Base-by-base conservation (phyloP, 1,284 basidiomycete genomes). In the Rhodotorula sp. region DNA sequence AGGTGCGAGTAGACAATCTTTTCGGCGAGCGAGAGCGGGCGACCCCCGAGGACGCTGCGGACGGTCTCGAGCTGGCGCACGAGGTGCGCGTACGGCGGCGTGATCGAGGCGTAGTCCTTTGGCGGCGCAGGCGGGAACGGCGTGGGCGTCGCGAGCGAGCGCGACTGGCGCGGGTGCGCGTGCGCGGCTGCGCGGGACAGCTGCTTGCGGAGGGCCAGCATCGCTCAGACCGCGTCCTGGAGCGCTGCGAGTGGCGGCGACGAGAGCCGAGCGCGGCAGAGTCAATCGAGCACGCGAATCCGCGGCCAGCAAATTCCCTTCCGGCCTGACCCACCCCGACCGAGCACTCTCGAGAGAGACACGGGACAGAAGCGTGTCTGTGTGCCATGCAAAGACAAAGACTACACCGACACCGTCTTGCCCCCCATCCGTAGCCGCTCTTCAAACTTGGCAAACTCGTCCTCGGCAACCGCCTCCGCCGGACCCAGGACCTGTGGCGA, bases 1-100 rank as follows among this genome's bases (percentile, higher is more conserved):
- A 99, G 84, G 83, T 99, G 97, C 78, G 93, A 90, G 83, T 97
- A 99, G 58, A 99, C 86, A 62, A 99, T 97, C 86, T 99, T 99
- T 84, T 99, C 97, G 42, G 96, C 91, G 23, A 99, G 86, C 1
- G 95, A 95, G 70, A 99, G 84, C 25, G 91, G 91, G 67, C 88
- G 84, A 74, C 84, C 82, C 72, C 86, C 85, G 77, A 98, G 85
- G 63, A 91, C 83, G 63, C 85, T 81, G 68, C 91, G 88, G 66
- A 95, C 92, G 65, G 83, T 83, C 62, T 87, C 84, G 68, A 98
- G 88, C 61, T 91, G 95, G 76, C 25, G 13, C 58, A 93, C 85
- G 60, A 99, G 85, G 69, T 85, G 83, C 13, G 86, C 78, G 83
- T 99, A 99, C 27, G 95, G 94, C 44, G 97, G 97, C 16, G 75